Conservation (phyloP, 345 rosid species). For the Citrus inodora region DNA sequence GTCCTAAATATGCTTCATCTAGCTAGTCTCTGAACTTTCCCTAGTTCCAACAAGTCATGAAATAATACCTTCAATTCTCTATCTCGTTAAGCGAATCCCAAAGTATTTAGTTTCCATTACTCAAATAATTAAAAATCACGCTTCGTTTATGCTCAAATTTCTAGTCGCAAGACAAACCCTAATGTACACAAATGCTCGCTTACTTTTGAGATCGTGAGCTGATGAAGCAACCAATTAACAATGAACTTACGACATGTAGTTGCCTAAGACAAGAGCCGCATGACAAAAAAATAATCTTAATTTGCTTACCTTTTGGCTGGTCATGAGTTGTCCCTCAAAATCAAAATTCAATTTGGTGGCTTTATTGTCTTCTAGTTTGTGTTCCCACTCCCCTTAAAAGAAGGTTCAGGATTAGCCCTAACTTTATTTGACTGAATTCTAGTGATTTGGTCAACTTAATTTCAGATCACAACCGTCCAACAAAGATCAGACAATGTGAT, state of each 20-base stretch:
- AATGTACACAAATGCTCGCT: constrained; percentile 8
- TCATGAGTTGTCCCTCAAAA: constrained; percentile 39
- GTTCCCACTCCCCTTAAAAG: constrained; percentile 54
- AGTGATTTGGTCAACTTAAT: constrained; percentile 35
- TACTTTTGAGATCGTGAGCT: constrained; percentile 13
- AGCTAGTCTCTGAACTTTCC: background rate
- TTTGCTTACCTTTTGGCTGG: constrained; percentile 35
- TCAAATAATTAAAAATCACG: background rate
- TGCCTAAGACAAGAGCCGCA: constrained; percentile 32
- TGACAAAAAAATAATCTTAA: constrained; percentile 33
- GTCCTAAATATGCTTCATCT: background rate
- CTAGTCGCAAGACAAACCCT: constrained; percentile 11
- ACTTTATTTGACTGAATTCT: constrained; percentile 25
- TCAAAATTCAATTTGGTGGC: constrained; percentile 43
- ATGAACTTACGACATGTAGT: background rate
- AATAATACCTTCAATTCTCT: background rate
- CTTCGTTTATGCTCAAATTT: background rate
- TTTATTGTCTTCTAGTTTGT: constrained; percentile 49
- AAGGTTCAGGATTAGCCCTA: constrained; percentile 20
- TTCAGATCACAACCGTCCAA: constrained; percentile 56
- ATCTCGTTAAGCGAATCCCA: constrained; percentile 7
- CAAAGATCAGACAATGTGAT: constrained; percentile 41
- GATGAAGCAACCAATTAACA: background rate
- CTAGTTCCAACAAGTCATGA: background rate
- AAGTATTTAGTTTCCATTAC: background rate